Percentiles rank a stretch among this genome's conserved stretches.
Conservation (phyloP, 768 basidiomycete species). For the Lepiota brunneoincarnata region DNA sequence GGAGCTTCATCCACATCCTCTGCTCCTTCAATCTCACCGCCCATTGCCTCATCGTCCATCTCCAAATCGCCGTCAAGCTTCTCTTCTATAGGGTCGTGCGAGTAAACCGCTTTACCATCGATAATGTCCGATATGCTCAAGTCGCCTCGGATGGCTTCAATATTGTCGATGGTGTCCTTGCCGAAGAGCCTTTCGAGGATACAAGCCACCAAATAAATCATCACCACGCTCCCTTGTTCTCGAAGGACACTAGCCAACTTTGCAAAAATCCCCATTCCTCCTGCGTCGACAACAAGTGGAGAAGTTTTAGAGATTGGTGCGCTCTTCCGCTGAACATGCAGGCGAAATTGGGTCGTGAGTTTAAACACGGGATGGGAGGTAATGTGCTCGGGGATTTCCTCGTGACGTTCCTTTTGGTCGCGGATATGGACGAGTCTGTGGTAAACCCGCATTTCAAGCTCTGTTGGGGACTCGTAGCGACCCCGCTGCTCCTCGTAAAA, state of each 20-base stretch:
- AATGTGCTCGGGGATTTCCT: constrained; percentile 67
- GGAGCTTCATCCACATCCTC: constrained; percentile 14
- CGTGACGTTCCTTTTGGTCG: constrained; percentile 75
- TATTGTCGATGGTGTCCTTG: constrained; percentile 73
- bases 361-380: constrained; percentile 74
- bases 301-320: constrained; percentile 72
- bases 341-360: constrained; percentile 77
- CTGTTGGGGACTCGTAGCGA: constrained; percentile 69
- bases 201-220: constrained; percentile 89
- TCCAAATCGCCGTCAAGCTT: constrained; percentile 22
- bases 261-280: constrained; percentile 67
- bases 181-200: constrained; percentile 86
- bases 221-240: constrained; percentile 61
- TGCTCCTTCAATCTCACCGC: constrained; percentile 20
- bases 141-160: constrained; percentile 60
- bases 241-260: constrained; percentile 61
- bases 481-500: constrained; percentile 85
- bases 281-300: constrained; percentile 55
- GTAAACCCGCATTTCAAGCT: constrained; percentile 96
- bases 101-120: constrained; percentile 50
- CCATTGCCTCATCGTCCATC: constrained; percentile 24
- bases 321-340: constrained; percentile 77
- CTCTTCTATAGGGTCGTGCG: constrained; percentile 5
- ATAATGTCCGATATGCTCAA: constrained; percentile 63
- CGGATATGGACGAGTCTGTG: constrained; percentile 90